Evolutionary conservation across 2,329 filamentous ascomycete species (phyloP).

Genomic region (Colletotrichum godetiae): DNA sequence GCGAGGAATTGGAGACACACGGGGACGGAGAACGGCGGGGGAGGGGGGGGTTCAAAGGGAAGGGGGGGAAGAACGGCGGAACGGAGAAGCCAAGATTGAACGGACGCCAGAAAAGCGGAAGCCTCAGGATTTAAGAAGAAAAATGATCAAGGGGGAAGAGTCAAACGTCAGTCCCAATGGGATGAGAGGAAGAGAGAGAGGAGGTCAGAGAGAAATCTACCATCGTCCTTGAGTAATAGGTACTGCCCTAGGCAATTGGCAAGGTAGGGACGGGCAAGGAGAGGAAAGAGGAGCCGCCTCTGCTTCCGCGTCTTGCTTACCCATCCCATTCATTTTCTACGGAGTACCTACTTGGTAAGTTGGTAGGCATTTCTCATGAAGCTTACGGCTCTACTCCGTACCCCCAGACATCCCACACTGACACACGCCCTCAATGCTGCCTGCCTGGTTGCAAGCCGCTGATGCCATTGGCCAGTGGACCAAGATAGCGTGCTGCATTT

Average conservation of each 20-base stretch:
- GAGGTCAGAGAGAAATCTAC: background rate
- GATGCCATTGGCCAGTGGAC: constrained; percentile 18
- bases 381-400: background rate
- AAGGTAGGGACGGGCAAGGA: background rate
- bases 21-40: background rate
- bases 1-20: background rate
- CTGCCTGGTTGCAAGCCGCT: background rate
- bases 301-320: background rate
- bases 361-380: background rate
- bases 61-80: background rate
- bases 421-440: background rate
- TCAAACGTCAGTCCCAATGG: background rate
- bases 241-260: background rate
- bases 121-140: constrained; percentile 21
- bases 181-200: too few relatives aligned
- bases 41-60: background rate
- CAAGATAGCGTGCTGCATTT: constrained; percentile 11
- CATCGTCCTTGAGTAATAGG: background rate
- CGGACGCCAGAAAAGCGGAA: constrained; percentile 5
- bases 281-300: constrained; percentile 24
- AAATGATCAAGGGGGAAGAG: background rate
- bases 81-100: constrained; percentile 11
- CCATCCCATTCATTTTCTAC: background rate
- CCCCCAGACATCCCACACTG: background rate
- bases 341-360: too few relatives aligned